phyloP scores from a whole-genome alignment of 345 rosid species.

The Reutealis trisperma region DNA sequence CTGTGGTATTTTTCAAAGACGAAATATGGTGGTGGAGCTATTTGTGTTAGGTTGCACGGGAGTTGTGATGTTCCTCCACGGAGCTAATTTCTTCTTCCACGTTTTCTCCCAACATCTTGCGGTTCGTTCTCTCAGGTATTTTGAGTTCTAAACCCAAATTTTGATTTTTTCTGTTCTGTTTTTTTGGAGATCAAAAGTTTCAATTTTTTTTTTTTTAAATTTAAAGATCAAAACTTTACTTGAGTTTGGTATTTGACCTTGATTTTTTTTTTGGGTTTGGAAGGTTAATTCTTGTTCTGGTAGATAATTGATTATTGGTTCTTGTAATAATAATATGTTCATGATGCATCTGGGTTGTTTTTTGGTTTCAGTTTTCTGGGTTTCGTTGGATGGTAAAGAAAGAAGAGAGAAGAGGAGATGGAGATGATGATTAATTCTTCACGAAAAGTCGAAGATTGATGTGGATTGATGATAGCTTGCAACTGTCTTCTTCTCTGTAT shows the following conservation, averaged over 20 bases:
- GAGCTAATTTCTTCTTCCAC: constrained; percentile 65
- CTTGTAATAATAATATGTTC: not conserved
- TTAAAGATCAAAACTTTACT: not conserved
- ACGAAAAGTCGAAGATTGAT: constrained; percentile 10
- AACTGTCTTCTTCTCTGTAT: constrained; percentile 20
- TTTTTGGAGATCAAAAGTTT: not conserved
- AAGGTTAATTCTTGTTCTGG: not conserved
- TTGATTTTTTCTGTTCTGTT: not conserved
- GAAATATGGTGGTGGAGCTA: constrained; percentile 45
- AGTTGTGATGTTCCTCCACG: constrained; percentile 61
- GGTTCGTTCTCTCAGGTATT: constrained; percentile 56
- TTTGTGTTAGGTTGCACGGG: constrained; percentile 57
- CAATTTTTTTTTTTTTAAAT: not conserved
- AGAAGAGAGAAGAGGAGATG: not conserved
- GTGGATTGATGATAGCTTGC: not conserved
- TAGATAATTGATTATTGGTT: no score
- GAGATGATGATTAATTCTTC: not conserved
- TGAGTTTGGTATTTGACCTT: not conserved
- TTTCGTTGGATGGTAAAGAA: constrained; percentile 51
- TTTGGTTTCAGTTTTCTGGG: constrained; percentile 57
- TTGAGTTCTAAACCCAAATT: no score
- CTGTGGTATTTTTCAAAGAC: not conserved
- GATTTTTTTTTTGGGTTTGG: not conserved
- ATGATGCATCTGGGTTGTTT: not conserved
- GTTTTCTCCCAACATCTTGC: constrained; percentile 48